Conservation (phyloP, 2,329 filamentous ascomycete species). For the Didymella exigua region DNA sequence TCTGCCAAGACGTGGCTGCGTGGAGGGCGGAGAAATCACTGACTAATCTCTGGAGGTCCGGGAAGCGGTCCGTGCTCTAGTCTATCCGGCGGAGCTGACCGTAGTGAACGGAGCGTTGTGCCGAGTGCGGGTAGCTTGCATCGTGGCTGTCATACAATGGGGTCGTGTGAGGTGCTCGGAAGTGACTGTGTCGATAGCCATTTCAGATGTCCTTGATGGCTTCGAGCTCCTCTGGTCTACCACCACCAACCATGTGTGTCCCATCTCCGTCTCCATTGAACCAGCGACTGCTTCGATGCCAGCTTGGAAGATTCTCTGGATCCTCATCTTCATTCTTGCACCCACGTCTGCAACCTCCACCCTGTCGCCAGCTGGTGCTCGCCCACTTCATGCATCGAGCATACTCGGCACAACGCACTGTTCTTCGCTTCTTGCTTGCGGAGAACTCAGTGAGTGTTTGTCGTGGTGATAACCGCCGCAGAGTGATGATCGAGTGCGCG, state of each 20-base stretch:
- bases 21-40: not conserved
- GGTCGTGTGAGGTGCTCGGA: not conserved
- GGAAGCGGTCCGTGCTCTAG: not conserved
- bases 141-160: no score
- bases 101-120: not conserved
- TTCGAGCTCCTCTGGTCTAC: conserved; percentile 21
- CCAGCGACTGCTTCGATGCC: conserved; percentile 42
- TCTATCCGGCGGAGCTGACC: not conserved
- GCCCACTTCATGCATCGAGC: conserved; percentile 45
- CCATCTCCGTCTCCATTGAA: conserved; percentile 37
- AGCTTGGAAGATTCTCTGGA: conserved; percentile 38
- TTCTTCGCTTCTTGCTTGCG: conserved; percentile 27
- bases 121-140: not conserved
- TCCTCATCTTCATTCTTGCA: conserved; percentile 45
- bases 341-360: conserved; percentile 39
- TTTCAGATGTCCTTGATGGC: conserved; percentile 15
- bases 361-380: conserved; percentile 36
- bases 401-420: conserved; percentile 36
- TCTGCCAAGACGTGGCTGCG: not conserved
- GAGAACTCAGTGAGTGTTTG: conserved; percentile 32
- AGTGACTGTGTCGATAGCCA: not conserved
- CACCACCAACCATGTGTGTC: conserved; percentile 40
- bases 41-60: not conserved
- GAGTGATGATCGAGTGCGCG: conserved; percentile 39
- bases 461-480: conserved; percentile 37